Evolutionary conservation across 2,329 filamentous ascomycete species (phyloP), one percentile per base, ranked within the genome.

Genomic region (Orbilia javanica): DNA sequence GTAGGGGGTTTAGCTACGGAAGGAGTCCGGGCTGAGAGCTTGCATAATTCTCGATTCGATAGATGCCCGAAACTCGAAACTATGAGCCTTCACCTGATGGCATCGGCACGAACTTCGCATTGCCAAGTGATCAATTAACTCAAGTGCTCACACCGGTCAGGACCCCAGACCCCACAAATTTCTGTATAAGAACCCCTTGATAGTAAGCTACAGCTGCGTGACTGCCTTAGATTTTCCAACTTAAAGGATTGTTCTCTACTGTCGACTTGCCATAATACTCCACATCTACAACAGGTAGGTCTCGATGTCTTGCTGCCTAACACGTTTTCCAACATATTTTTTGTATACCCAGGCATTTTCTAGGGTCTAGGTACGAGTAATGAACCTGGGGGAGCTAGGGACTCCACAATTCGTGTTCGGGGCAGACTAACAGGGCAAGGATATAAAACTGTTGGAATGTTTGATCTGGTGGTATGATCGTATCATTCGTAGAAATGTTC

Each of bases 341-440:
- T 4, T 36, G n/a, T 10, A 4, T 22, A 57, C n/a, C n/a, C n/a
- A n/a, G n/a, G n/a, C 15, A 57, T 10, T 22, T 15, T 8, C 52
- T 2, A 39, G 52, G 31, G 31, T 36, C 4, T 22, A 3, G n/a
- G n/a, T n/a, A n/a, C n/a, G n/a, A n/a, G n/a, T n/a, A n/a, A n/a
- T 10, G 6, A 57, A 57, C 42, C 53, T 39, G 53, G 53, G 34
- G 53, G 53, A 42, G 15, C 34, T 60, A 42, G 53, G 53, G 18
- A 22, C 52, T 20, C 52, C 52, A 10, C 29, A 10, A 55, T 18
- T 10, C 4, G 27, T 10, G 15, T 36, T 4, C 34, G 20, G 36
- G 27, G n/a, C 6, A 10, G n/a, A n/a, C 27, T 3, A n/a, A 36
- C 52, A 55, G 27, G 18, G n/a, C 18, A 15, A 42, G 34, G 10